phyloP scores from a whole-genome alignment of 2,329 filamentous ascomycete genomes.

The Aschersonia sp. region DNA sequence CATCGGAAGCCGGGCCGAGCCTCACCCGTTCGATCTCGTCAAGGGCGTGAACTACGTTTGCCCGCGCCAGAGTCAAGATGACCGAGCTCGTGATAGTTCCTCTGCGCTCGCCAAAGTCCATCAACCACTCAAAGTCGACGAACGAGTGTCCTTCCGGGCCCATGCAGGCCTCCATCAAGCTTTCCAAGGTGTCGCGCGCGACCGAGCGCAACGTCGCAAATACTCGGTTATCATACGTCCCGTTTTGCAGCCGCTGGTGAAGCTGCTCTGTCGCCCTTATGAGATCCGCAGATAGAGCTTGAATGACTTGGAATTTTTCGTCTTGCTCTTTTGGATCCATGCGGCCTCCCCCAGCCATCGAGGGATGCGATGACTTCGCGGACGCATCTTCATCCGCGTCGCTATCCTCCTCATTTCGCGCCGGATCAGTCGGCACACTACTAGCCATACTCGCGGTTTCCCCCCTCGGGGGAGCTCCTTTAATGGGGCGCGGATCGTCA shows the following conservation, averaged over 20 bases:
- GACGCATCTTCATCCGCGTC: background rate
- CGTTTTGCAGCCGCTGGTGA: conserved; percentile 1
- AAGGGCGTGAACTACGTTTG: conserved; percentile 21
- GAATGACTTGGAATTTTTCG: background rate
- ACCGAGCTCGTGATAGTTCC: background rate
- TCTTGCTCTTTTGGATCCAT: background rate
- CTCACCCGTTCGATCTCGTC: conserved; percentile 9
- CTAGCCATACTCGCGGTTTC: background rate
- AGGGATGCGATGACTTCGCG: background rate
- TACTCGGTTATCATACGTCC: background rate
- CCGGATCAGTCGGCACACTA: background rate
- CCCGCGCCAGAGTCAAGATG: conserved; percentile 11
- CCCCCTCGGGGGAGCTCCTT: background rate
- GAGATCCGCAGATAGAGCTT: background rate
- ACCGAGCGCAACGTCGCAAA: conserved; percentile 1
- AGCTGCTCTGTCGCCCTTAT: conserved; percentile 1
- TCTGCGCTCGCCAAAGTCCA: background rate
- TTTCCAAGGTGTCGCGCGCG: background rate
- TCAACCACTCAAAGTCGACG: conserved; percentile 12
- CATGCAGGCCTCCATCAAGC: background rate
- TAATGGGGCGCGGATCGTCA: background rate
- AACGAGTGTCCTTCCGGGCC: conserved; percentile 7
- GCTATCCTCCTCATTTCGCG: too few relatives aligned
- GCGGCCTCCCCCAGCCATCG: too few relatives aligned
- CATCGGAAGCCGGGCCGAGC: conserved; percentile 1